These are phyloP conservation scores for Huiozyma sinensis DNA, from an alignment of 805 yeast species.

Conservation along the genomic window DNA sequence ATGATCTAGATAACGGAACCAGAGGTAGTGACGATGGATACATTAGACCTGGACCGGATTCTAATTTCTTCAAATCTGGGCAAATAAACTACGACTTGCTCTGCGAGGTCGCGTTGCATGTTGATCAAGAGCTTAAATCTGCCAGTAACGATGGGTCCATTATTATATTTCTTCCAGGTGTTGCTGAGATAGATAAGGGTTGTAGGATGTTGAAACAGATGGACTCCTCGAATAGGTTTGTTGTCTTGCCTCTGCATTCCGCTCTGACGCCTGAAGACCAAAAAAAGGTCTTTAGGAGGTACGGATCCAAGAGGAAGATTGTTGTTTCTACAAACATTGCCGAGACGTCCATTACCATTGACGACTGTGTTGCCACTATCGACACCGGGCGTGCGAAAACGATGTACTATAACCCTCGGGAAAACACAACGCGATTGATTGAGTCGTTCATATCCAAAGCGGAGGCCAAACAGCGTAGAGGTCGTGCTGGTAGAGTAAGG, in stretches of 20 bases:
- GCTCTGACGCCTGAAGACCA: conserved; percentile 79
- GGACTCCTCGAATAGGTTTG: conserved; percentile 19
- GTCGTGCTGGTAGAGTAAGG: conserved; percentile 95
- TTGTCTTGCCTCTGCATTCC: conserved; percentile 74
- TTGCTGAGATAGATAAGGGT: conserved; percentile 70
- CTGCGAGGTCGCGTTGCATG: conserved; percentile 39
- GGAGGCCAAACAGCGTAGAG: conserved; percentile 82
- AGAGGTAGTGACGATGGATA: conserved; percentile 27
- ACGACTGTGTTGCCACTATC: conserved; percentile 86
- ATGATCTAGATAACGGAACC: conserved; percentile 2
- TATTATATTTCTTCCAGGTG: conserved; percentile 81
- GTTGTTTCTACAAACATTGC: conserved; percentile 91
- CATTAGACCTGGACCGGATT: conserved; percentile 50
- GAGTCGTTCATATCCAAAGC: conserved; percentile 88
- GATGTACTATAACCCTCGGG: conserved; percentile 54
- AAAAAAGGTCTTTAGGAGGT: conserved; percentile 52
- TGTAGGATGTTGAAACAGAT: conserved; percentile 17
- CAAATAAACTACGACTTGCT: conserved; percentile 68
- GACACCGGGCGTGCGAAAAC: conserved; percentile 83
- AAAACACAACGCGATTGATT: conserved; percentile 57
- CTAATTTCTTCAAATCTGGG: conserved; percentile 54
- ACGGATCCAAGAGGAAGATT: conserved; percentile 58
- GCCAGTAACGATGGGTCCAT: conserved; percentile 57
- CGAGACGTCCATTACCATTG: conserved; percentile 92
- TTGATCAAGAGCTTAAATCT: conserved; percentile 38